A percentile compares a stretch with the other conserved stretches of the same genome.
phyloP scores from a whole-genome alignment of 2,329 filamentous ascomycete species.

The Ilyonectria destructans region DNA sequence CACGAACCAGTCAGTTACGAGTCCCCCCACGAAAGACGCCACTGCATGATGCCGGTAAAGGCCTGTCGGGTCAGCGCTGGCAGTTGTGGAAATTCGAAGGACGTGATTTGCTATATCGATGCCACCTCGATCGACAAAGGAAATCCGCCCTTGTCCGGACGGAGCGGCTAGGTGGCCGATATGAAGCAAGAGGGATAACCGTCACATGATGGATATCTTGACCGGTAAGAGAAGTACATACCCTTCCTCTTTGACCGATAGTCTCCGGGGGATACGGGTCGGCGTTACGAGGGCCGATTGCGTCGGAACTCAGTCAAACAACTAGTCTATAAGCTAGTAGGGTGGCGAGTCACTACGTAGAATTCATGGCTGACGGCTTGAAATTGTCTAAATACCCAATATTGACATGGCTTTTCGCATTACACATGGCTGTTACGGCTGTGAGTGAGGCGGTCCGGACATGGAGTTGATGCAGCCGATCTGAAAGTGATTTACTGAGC shows the following conservation, averaged over 20 bases:
- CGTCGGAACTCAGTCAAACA: not conserved
- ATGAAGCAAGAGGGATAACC: not conserved
- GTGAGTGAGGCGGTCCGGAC: not conserved
- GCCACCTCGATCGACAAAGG: slow-evolving; percentile 12
- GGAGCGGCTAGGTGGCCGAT: not conserved
- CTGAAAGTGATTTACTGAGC: not conserved
- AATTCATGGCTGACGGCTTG: not conserved
- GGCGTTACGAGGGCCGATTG: not conserved
- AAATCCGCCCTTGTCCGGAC: not conserved
- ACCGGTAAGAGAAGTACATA: not conserved
- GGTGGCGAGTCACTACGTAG: not conserved
- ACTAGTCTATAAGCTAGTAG: not conserved
- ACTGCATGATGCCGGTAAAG: slow-evolving; percentile 9
- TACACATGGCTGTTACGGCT: not conserved
- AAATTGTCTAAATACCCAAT: not conserved
- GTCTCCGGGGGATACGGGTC: not conserved
- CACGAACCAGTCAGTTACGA: not conserved
- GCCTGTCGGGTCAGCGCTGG: not conserved
- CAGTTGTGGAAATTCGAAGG: slow-evolving; percentile 20
- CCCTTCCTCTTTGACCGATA: not conserved
- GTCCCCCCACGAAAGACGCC: slow-evolving; percentile 17
- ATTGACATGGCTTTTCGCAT: not conserved
- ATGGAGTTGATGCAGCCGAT: not conserved
- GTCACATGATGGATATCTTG: slow-evolving; percentile 17
- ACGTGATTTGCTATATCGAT: slow-evolving; percentile 10